These are phyloP conservation scores for Aotearoamyces nothofagi DNA, from an alignment of 2,329 filamentous ascomycete genomes.

Conservation along the genomic window DNA sequence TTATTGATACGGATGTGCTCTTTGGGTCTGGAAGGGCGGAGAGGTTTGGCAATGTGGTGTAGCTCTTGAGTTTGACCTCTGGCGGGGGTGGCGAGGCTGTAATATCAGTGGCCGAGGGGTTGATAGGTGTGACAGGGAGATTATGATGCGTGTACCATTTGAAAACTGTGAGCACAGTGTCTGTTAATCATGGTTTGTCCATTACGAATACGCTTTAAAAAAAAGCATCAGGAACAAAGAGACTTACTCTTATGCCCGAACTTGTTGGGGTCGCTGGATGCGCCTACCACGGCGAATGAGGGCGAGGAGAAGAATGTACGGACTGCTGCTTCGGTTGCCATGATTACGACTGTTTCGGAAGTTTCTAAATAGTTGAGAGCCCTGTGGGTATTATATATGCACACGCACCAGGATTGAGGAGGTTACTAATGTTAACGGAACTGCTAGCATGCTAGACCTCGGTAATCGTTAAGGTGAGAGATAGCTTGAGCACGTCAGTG, in stretches of 20 bases:
- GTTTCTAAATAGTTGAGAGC: too few species aligned
- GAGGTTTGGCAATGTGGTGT: slow-evolving; percentile 35
- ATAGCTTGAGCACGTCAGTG: too few species aligned
- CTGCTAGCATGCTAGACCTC: too few species aligned
- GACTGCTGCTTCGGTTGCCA: slow-evolving; percentile 56
- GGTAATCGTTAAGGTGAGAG: too few species aligned
- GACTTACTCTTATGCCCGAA: slow-evolving; percentile 81
- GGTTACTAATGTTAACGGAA: too few species aligned
- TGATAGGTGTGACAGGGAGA: slow-evolving; percentile 70
- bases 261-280: slow-evolving; percentile 70
- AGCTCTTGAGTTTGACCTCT: slow-evolving; percentile 27
- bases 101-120: slow-evolving; percentile 55
- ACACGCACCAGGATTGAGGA: too few species aligned
- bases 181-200: too few species aligned
- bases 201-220: too few species aligned
- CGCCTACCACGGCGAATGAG: slow-evolving; percentile 78
- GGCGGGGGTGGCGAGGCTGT: slow-evolving; percentile 29
- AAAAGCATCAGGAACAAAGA: too few species aligned
- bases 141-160: slow-evolving; percentile 50
- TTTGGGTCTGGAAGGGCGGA: slow-evolving; percentile 47
- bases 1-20: slow-evolving; percentile 66
- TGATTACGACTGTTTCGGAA: too few species aligned
- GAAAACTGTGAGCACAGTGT: not conserved
- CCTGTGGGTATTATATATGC: too few species aligned
- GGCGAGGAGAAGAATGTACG: slow-evolving; percentile 68